Evolutionary conservation across 2,329 filamentous ascomycete genomes (phyloP), one percentile per base, ranked within the genome.

Genomic region (Beauveria caledonica): DNA sequence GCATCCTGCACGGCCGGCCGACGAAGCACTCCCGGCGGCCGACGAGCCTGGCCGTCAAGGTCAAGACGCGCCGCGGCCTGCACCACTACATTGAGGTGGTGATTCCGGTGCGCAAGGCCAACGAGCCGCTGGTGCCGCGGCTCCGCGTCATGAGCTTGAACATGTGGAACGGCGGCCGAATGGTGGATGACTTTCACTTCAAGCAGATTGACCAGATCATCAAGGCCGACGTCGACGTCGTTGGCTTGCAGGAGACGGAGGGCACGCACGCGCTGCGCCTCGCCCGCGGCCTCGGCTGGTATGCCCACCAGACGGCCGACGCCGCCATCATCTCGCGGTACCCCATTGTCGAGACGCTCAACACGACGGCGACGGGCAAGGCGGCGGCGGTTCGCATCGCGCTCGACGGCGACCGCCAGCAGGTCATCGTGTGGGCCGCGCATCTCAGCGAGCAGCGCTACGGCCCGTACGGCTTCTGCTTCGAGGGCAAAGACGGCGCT

Each of bases 381-480:
- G 66, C 69, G n/a, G 70, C 68, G 3, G 71, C 68, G 33, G 72
- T 72, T 3, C 69, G 66, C 17, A 67, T 77, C 42, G 66, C 67
- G 17, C 67, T 77, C 17, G 73, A 74, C 56, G 71, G 69, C 6
- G 61, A 66, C 0, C 59, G 62, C 2, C 63, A 66, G 21, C 66
- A 72, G 40, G 63, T 76, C 45, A 72, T 73, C 51, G 65, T 76
- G 48, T 75, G 70, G 67, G 69, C 68, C 19, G 68, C 68, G 36
- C 75, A 77, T 56, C 60, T 76, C 3, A 72, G 69, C 39, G 65
- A 66, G 19, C 73, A 74, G 0, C 13, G 33, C 33, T 77, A 78
- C 51, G 75, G 76, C 0, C 76, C 76, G 0, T 77, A 77, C 61
- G 74, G 74, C 49, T 72, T 76, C 61, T 77, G 76, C 68, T 76